Conservation (phyloP, 176 grass and related monocot genomes). For the Lolium rigidum region DNA sequence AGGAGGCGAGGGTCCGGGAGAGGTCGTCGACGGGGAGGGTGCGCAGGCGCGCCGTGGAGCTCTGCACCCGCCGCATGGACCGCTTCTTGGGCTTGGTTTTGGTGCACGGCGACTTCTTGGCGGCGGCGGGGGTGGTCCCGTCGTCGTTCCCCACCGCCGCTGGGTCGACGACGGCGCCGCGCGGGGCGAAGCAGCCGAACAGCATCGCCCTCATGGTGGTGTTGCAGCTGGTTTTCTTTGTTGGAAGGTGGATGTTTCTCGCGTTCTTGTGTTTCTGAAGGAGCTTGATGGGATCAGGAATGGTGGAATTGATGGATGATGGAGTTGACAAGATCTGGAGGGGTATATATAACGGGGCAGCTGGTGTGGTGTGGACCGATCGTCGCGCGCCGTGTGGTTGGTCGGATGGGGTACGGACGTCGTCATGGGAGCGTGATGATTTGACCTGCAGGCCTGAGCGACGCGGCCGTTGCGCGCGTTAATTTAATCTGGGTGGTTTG, state of each 20-base stretch:
- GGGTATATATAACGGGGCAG: too few species aligned
- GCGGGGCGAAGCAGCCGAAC: constrained; percentile 33
- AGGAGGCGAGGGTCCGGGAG: constrained; percentile 62
- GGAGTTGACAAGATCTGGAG: too few species aligned
- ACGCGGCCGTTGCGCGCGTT: not conserved
- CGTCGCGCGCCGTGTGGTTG: too few species aligned
- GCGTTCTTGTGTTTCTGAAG: not conserved
- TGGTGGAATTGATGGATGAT: too few species aligned
- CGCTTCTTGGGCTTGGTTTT: not conserved
- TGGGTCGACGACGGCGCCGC: not conserved
- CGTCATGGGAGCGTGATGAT: not conserved
- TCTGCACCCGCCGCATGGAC: constrained; percentile 39
- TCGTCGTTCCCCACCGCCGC: not conserved
- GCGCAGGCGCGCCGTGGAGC: constrained; percentile 47
- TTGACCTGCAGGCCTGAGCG: not conserved
- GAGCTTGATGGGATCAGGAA: too few species aligned
- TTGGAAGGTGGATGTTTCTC: too few species aligned
- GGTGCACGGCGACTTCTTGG: not conserved
- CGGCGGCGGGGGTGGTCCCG: not conserved
- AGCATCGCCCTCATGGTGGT: constrained; percentile 42
- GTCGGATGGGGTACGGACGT: too few species aligned
- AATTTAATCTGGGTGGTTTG: not conserved
- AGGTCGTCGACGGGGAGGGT: constrained; percentile 60
- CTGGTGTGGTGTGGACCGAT: too few species aligned
- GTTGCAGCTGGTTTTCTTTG: not conserved